A percentile compares a stretch with the other conserved stretches of the same genome.
Evolutionary conservation across 208 protist genomes (phyloP).

Genomic region (Crithidia acanthocephali): DNA sequence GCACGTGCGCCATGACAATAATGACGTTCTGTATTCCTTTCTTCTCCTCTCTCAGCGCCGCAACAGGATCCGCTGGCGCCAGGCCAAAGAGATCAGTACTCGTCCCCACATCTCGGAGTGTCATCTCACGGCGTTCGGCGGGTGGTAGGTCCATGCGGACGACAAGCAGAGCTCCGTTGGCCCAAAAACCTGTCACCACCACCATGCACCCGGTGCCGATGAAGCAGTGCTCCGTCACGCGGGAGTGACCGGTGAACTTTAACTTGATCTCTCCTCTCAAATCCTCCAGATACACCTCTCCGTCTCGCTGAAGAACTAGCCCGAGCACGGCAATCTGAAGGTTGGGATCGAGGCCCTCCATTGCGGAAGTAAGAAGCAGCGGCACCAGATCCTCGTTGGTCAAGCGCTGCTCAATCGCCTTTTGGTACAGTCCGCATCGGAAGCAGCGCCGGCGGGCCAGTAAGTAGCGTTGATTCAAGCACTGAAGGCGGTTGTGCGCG

Average conservation of each 20-base stretch:
- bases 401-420: constrained; percentile 51
- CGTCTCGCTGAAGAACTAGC: constrained; percentile 54
- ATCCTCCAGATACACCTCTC: constrained; percentile 74
- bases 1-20: constrained; percentile 80
- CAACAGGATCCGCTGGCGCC: constrained; percentile 46
- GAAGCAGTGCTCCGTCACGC: constrained; percentile 42
- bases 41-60: constrained; percentile 59
- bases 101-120: constrained; percentile 53
- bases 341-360: constrained; percentile 72
- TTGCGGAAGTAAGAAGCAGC: constrained; percentile 72
- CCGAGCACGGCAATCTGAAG: constrained; percentile 79
- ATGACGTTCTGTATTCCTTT: constrained; percentile 77
- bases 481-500: constrained; percentile 48
- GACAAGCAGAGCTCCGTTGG: constrained; percentile 48
- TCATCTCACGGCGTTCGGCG: constrained; percentile 72
- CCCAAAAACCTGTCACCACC: constrained; percentile 70
- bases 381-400: constrained; percentile 48
- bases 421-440: constrained; percentile 79
- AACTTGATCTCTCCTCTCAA: constrained; percentile 58
- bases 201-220: constrained; percentile 71
- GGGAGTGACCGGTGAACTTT: constrained; percentile 32
- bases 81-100: constrained; percentile 79
- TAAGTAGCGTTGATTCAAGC: constrained; percentile 79
- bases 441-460: constrained; percentile 78
- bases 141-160: constrained; percentile 69